Evolutionary conservation across 2,329 filamentous ascomycete genomes (phyloP).

Genomic region (Thelonectria discophora): DNA sequence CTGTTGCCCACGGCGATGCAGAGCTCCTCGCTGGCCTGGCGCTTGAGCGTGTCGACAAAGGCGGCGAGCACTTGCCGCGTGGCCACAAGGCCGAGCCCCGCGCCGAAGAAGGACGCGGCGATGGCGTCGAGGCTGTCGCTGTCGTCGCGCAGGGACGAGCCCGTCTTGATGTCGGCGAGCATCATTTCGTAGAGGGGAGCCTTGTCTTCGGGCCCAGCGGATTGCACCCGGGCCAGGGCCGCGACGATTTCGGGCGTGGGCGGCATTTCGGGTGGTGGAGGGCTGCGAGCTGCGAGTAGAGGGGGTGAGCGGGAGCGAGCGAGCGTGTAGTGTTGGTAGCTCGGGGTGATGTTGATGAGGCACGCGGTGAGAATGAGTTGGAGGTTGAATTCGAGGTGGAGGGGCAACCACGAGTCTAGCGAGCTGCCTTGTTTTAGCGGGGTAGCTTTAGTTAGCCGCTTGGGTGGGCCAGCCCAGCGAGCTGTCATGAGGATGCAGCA

Average conservation of each 20-base stretch:
- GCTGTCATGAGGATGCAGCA: too few species aligned
- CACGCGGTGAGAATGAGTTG: constrained; percentile 1
- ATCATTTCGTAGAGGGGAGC: constrained; percentile 57
- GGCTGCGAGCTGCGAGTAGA: constrained; percentile 5
- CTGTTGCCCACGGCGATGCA: constrained; percentile 80
- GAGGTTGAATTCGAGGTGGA: constrained; percentile 6
- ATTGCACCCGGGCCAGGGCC: constrained; percentile 54
- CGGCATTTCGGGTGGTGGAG: constrained; percentile 45
- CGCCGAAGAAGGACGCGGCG: constrained; percentile 71
- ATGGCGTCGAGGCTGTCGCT: constrained; percentile 72
- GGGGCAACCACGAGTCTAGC: constrained; percentile 7
- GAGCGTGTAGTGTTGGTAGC: constrained; percentile 1
- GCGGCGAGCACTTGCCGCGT: constrained; percentile 74
- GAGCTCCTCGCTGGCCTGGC: constrained; percentile 67
- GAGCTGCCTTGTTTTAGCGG: constrained; percentile 12
- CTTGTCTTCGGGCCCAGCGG: constrained; percentile 52
- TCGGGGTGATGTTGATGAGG: constrained; percentile 23
- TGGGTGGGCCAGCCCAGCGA: too few species aligned
- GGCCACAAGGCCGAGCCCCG: constrained; percentile 78
- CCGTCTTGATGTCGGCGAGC: constrained; percentile 53
- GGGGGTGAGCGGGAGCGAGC: constrained; percentile 15
- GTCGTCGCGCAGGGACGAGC: constrained; percentile 52
- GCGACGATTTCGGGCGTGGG: constrained; percentile 52
- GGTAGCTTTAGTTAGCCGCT: constrained; percentile 6
- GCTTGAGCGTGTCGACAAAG: constrained; percentile 71